Evolutionary conservation across 2,329 filamentous ascomycete genomes (phyloP), one percentile per base, ranked within the genome.

Genomic region (Penicillium sp.): DNA sequence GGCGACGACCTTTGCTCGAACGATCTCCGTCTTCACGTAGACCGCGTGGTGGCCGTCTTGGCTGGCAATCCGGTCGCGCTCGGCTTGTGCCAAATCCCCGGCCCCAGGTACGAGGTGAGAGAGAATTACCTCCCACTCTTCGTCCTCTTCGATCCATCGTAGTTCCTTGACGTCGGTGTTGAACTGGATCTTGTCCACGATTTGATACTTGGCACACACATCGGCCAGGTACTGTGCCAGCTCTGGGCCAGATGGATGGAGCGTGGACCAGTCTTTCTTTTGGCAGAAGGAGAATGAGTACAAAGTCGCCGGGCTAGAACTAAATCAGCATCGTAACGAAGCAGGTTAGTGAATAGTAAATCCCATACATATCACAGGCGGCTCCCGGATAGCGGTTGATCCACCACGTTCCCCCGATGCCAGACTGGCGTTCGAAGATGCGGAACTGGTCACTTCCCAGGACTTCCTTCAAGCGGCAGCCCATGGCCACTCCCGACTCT

Each of bases 331-430:
- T 24, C 3, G 32, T 14, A 29, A 8, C 10, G 34, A 10, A 4
- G 2, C 13, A 4, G 8, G n/a, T 29, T 6, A 14, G 9, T 40
- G n/a, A 27, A 11, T 36, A 14, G 55, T 18, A 2, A 18, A 18
- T 18, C 18, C 18, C 65, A 60, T 69, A 79, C 76, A 82, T 68
- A 66, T 86, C 83, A 61, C 83, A 85, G 6, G 82, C 82, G 50
- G 74, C 71, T 67, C 81, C 81, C 9, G 82, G 85, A 67, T 88
- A 88, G 31, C 77, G 74, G 65, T 87, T 88, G 42, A 79, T 79
- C 69, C 78, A 79, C 86, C 86, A 88, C 1, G 85, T 87, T 7
- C 86, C 86, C 31, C 85, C 85, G 41, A 87, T 75, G 3, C 79
- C 78, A 4, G 75, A 71, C 56, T 83, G 75, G 11, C 81, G 75